phyloP scores from a whole-genome alignment of 345 rosid genomes.

The Lepidium africanum region DNA sequence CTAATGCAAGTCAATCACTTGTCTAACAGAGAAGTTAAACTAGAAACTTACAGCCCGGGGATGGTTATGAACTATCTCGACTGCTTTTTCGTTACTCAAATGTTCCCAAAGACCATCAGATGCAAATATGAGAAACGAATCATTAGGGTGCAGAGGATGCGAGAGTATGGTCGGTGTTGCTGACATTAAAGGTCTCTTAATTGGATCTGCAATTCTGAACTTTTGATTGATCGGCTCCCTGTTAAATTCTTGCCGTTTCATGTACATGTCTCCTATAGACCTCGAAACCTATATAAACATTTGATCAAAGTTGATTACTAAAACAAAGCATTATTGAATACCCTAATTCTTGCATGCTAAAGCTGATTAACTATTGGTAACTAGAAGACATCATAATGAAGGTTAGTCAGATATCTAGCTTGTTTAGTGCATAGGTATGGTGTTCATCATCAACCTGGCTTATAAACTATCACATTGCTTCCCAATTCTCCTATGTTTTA shows the following conservation, averaged over 20 bases:
- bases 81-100: constrained; percentile 77
- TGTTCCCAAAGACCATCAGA: constrained; percentile 99
- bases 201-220: constrained; percentile 79
- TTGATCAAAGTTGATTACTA: background rate
- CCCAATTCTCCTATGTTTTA: background rate
- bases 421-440: background rate
- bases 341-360: background rate
- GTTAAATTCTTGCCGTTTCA: constrained; percentile 67
- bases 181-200: constrained; percentile 61
- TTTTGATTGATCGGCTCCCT: constrained; percentile 53
- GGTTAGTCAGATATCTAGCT: background rate
- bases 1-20: background rate
- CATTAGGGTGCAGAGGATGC: constrained; percentile 70
- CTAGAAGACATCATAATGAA: background rate
- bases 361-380: background rate
- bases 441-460: background rate
- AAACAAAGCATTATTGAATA: background rate
- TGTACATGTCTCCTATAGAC: constrained; percentile 78
- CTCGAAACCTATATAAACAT: constrained; percentile 62
- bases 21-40: background rate
- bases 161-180: constrained; percentile 59
- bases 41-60: constrained; percentile 64
- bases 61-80: constrained; percentile 74
- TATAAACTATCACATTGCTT: background rate
- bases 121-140: constrained; percentile 87